Base-by-base conservation (phyloP, 805 yeast genomes). In the Candida andamanensis region DNA sequence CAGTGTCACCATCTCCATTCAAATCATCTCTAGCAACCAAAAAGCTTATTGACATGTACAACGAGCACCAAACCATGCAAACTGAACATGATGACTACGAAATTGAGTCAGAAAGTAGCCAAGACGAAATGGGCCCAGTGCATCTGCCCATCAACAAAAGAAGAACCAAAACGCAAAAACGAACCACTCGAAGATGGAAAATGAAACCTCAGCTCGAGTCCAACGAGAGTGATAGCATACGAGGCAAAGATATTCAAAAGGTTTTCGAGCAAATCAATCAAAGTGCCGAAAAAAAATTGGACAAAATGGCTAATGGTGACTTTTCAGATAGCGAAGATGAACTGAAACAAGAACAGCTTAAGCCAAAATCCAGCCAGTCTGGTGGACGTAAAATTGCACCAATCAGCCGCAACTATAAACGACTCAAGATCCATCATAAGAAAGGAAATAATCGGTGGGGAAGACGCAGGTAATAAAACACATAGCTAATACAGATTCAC, bases 131-230 rank as follows among this genome's bases (percentile, higher is more conserved):
- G 15, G 19, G 8, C 10, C 15, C 11, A 29, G 11, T 35, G 15
- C 19, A 26, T 18, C 35, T 32, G 30, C 37, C 37, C n/a, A 13
- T 32, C 29, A 30, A 21, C 9, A 42, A 45, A 33, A 60, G 56
- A 39, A 58, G 50, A 40, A 52, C 52, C 23, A 63, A 59, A 36
- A 73, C 78, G 0, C 73, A 69, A 26, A 74, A 74, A 51, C 52
- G 80, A 44, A 64, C 71, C 1, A 73, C 79, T 1, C 55, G 75
- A 33, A 56, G 76, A 30, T 65, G 68, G 53, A 72, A 69, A 37
- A 58, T 74, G 37, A 68, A 62, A 38, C 73, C 78, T 0, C 42
- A 53, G 13, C 39, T 35, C 4, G 52, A 42, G 3, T 42, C 45
- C 0, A 39, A 33, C 1, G 46, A 37, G 2, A 43, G 35, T 15